Evolutionary conservation across 2,329 filamentous ascomycete genomes (phyloP), one percentile per base, ranked within the genome.

Genomic region (Fusarium brachygibbosum): DNA sequence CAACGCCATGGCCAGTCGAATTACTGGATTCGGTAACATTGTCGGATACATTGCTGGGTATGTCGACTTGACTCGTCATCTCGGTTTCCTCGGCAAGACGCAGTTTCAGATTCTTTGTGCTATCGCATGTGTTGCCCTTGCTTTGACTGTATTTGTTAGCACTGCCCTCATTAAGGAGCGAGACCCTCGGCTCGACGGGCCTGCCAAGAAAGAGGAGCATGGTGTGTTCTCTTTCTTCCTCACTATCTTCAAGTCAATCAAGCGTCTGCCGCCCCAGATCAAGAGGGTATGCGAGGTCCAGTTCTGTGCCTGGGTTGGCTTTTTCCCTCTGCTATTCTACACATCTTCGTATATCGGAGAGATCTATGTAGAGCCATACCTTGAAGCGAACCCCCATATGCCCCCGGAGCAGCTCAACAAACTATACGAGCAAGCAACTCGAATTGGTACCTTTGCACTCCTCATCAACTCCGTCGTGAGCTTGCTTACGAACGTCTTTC

Each of bases 281-380:
- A 87, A 87, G 66, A 90, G 88, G 68, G 93, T 98, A 37, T 98
- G 94, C 76, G 82, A 90, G 69, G 91, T 94, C 0, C 92, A 96
- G 77, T 89, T 95, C 72, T 94, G 90, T 64, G 93, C 93, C 7
- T 98, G 94, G 94, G 90, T 98, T 58, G 95, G 93, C 53, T 98
- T 95, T 88, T 98, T 98, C 75, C 94, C 94, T 1, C 94, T 97
- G 78, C 85, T 98, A 4, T 98, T 97, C 81, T 98, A 98, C 82
- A 93, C 93, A 7, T 97, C 94, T 2, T 97, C 93, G 19, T 98
- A 96, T 78, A 91, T 98, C 71, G 94, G 93, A 66, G 93, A 97
- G 76, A 92, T 98, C 58, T 97, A 97, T 74, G 92, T 93, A 19
- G 91, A 97, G 76, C 93, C 93, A 0, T 92, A 87, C 71, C 90